A percentile compares a stretch with the other conserved stretches of the same genome.
phyloP scores from a whole-genome alignment of 306 rosid species.

The Rosa multiflora region DNA sequence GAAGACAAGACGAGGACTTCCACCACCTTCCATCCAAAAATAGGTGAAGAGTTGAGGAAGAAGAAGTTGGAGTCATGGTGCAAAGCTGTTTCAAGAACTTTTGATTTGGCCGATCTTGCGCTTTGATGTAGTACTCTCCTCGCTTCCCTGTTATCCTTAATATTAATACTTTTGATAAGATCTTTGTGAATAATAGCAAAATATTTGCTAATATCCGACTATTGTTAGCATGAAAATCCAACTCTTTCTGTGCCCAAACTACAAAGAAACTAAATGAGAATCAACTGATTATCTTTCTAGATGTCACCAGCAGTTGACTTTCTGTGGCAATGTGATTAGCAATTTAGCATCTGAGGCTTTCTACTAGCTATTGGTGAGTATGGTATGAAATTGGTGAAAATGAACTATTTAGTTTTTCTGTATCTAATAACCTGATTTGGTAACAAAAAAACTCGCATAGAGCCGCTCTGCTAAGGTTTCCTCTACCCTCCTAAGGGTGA shows the following conservation, averaged over 20 bases:
- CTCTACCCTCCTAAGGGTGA: too few species aligned
- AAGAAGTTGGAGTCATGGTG: constrained; percentile 74
- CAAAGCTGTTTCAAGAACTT: constrained; percentile 82
- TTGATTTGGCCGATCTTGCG: constrained; percentile 80
- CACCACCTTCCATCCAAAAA: constrained; percentile 43
- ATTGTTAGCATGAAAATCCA: neutral
- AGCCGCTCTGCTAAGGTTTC: too few species aligned
- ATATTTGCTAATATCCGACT: neutral
- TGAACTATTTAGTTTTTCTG: neutral
- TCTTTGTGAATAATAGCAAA: constrained; percentile 1
- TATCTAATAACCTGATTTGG: neutral
- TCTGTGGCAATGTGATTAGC: neutral
- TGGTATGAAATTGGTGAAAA: neutral
- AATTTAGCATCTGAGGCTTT: neutral
- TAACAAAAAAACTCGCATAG: too few species aligned
- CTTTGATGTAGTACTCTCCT: constrained; percentile 35
- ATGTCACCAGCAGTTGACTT: neutral
- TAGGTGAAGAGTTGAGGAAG: constrained; percentile 54
- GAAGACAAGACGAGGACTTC: constrained; percentile 42
- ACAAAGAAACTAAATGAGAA: neutral
- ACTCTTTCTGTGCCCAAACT: neutral
- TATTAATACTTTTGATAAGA: neutral
- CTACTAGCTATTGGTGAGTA: neutral
- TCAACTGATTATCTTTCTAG: neutral
- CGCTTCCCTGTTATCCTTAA: neutral